phyloP scores from a whole-genome alignment of 257 asterid species.

The Nicotiana paniculata region DNA sequence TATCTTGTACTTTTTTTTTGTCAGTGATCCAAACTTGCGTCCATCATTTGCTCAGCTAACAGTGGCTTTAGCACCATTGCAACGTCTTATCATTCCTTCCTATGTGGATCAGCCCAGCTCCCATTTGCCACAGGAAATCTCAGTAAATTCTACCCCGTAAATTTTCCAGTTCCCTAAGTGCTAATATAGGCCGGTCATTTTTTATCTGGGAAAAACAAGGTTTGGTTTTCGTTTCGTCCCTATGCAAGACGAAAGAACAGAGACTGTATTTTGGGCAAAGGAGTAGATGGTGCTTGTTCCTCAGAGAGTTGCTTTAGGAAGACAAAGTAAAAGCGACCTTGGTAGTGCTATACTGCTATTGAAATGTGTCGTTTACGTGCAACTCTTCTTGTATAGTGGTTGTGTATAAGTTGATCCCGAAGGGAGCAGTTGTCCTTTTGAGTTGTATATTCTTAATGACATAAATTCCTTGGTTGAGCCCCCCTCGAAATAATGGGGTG shows the following conservation, averaged over 20 bases:
- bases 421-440: not conserved
- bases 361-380: not conserved
- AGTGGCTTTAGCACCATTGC: constrained; percentile 84
- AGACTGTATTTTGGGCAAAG: constrained; percentile 3
- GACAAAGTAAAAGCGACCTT: not conserved
- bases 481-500: not conserved
- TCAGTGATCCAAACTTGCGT: constrained; percentile 89
- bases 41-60: constrained; percentile 90
- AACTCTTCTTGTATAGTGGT: not conserved
- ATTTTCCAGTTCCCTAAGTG: not conserved
- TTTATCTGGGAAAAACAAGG: not conserved
- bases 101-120: constrained; percentile 50
- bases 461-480: not conserved
- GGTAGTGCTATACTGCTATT: not conserved
- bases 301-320: not conserved
- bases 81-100: constrained; percentile 65
- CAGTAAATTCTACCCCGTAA: constrained; percentile 61
- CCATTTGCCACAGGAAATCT: constrained; percentile 48
- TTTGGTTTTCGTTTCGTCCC: not conserved
- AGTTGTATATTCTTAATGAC: not conserved
- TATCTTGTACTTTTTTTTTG: constrained; percentile 6
- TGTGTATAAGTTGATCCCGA: not conserved
- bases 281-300: not conserved
- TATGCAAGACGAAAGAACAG: not conserved
- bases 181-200: not conserved